Base-by-base conservation (phyloP, 495 filamentous ascomycete genomes). In the Daldinia loculata region DNA sequence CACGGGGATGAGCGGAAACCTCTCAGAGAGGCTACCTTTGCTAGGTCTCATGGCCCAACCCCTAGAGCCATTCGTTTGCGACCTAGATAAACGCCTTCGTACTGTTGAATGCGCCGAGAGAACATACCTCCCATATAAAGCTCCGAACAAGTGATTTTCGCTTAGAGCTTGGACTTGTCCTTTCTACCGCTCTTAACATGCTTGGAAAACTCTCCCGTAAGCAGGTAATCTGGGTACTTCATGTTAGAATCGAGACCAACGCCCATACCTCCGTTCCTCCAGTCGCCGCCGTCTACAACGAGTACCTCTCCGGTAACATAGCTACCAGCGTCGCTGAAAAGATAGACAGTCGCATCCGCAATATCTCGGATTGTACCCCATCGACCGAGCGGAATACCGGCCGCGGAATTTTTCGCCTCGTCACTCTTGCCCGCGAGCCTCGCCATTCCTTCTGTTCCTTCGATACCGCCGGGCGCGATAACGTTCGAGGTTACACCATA, bases 401-500 rank as follows among this genome's bases (percentile, higher is more conserved):
- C 74, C 8, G 67, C 75, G 41, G 55, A 52, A 43, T 76, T 67
- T 38, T 78, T 79, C 8, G 64, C 56, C 22, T 81, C 70, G 5
- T 75, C 67, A n/a, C 79, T 69, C 50, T 76, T 81, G 65, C 80
- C 78, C 8, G 81, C 76, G 4, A 89, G 82, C 5, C 87, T 79
- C 17, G 77, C 77, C 83, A 91, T 83, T 12, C 89, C 86, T 67
- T 90, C 89, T 30, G 90, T 93, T 56, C 74, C 86, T 17, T 74
- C 81, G 71, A 97, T 95, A 0, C 91, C 90, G 0, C 94, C 94
- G 0, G 94, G 94, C 0, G 92, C 86, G 63, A 96, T 89, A 57
- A 95, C 88, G 74, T 99, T 99, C 12, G 89, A 91, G 0, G 93
- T 97, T n/a, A 99, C 75, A 1, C 95, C 95, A 34, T 86, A 85